These are phyloP conservation scores for Gigaspora rosea DNA, from an alignment of 192 early-diverging fungal species.

Conservation along the genomic window DNA sequence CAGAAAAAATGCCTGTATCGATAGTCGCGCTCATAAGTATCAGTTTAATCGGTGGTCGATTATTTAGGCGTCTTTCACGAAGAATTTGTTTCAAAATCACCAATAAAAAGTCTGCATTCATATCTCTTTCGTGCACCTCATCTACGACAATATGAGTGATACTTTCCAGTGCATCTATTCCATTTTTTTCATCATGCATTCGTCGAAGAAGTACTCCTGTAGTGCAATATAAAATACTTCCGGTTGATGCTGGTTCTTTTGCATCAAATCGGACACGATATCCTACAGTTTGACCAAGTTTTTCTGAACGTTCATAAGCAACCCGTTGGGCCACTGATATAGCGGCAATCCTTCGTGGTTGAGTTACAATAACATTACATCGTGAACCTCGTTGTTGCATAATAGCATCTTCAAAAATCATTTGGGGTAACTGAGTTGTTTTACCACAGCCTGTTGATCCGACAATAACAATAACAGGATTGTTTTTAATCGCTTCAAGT, in stretches of 20 bases:
- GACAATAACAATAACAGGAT: constrained; percentile 48
- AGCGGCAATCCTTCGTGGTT: constrained; percentile 74
- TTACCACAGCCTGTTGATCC: constrained; percentile 60
- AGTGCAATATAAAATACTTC: constrained; percentile 61
- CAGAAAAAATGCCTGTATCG: constrained; percentile 50
- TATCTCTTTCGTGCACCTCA: constrained; percentile 57
- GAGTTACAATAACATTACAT: constrained; percentile 55
- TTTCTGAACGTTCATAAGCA: constrained; percentile 46
- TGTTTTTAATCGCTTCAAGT: constrained; percentile 39
- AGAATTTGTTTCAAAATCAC: constrained; percentile 50
- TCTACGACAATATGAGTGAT: constrained; percentile 61
- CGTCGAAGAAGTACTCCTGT: constrained; percentile 69
- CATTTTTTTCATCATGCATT: constrained; percentile 47
- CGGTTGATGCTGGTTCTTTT: constrained; percentile 37
- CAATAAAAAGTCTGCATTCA: constrained; percentile 50
- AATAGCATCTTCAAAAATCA: constrained; percentile 62
- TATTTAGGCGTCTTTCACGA: constrained; percentile 46
- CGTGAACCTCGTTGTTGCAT: constrained; percentile 38
- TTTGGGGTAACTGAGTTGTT: constrained; percentile 72
- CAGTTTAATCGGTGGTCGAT: constrained; percentile 45
- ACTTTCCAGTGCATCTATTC: constrained; percentile 52
- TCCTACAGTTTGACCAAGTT: constrained; percentile 48
- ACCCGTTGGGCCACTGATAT: constrained; percentile 69
- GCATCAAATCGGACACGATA: constrained; percentile 51
- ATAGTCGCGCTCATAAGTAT: constrained; percentile 59